Percentiles rank a stretch among this genome's conserved stretches.
Conservation (phyloP, 1,284 basidiomycete species). For the Malassezia sp. region DNA sequence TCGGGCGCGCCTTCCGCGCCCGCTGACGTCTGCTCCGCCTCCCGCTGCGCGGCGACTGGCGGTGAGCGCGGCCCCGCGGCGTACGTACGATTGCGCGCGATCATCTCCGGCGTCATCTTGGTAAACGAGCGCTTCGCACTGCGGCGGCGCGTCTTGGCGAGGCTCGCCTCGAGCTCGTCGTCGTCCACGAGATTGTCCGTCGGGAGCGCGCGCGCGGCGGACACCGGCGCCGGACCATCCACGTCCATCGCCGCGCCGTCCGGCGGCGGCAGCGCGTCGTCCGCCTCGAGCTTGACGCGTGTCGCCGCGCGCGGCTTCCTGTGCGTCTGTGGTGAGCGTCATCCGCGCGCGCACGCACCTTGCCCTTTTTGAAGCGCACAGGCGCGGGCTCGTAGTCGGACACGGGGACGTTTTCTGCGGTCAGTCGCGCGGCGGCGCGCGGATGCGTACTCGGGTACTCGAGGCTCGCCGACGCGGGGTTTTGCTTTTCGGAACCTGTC, state of each 20-base stretch:
- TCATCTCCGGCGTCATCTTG: conserved; percentile 69
- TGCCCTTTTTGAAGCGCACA: conserved; percentile 82
- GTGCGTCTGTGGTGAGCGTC: no score
- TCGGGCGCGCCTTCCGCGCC: conserved; percentile 51
- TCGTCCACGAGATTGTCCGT: conserved; percentile 75
- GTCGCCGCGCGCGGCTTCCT: conserved; percentile 44
- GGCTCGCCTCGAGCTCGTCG: conserved; percentile 87
- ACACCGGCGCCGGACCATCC: conserved; percentile 49
- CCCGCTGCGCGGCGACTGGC: conserved; percentile 54
- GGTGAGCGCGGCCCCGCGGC: no score
- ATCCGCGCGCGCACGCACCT: no score
- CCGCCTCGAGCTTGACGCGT: conserved; percentile 58
- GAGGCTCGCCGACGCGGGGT: conserved; percentile 59
- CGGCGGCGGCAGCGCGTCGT: conserved; percentile 43
- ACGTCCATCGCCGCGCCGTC: conserved; percentile 55
- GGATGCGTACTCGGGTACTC: conserved; percentile 76
- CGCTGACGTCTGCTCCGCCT: no score
- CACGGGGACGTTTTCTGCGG: conserved; percentile 70
- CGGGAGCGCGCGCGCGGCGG: conserved; percentile 6
- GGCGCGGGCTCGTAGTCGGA: conserved; percentile 84
- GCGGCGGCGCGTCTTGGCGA: conserved; percentile 71
- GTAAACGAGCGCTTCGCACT: conserved; percentile 63
- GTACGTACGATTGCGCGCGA: conserved; percentile 62
- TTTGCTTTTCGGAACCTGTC: conserved; percentile 48
- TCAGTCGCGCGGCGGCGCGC: no score